Evolutionary conservation across 257 asterid species (phyloP).

Genomic region (Penstemon eatonii): DNA sequence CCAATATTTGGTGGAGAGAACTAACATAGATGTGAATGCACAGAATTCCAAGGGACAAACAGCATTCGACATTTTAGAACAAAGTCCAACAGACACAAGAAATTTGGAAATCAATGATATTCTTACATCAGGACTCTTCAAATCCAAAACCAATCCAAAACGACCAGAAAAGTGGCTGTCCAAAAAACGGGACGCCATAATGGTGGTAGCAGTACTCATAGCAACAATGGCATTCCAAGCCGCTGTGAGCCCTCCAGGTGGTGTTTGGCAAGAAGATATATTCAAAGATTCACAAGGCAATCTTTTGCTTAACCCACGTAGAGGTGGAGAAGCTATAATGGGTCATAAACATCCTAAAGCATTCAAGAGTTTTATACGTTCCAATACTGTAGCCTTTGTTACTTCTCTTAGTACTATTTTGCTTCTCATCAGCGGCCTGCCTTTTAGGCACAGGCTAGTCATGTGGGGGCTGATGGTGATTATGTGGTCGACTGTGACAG

Average conservation of each 20-base stretch:
- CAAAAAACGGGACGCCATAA: slow-evolving; percentile 37
- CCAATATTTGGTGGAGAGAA: slow-evolving; percentile 25
- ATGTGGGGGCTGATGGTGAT: slow-evolving; percentile 55
- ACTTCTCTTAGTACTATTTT: slow-evolving; percentile 56
- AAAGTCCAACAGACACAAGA: neutral
- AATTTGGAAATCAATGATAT: neutral
- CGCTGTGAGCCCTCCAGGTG: slow-evolving; percentile 45
- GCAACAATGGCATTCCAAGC: slow-evolving; percentile 48
- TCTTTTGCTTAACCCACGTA: slow-evolving; percentile 14
- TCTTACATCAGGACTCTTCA: neutral
- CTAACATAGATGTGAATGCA: slow-evolving; percentile 29
- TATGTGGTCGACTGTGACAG: slow-evolving; percentile 55
- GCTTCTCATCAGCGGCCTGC: slow-evolving; percentile 57
- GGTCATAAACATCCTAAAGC: slow-evolving; percentile 32
- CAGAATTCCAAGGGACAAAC: slow-evolving; percentile 36
- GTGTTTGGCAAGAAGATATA: slow-evolving; percentile 36
- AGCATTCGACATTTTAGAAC: slow-evolving; percentile 23
- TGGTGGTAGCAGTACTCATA: slow-evolving; percentile 47
- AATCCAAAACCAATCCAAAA: neutral
- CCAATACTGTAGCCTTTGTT: slow-evolving; percentile 50
- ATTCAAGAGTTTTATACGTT: slow-evolving; percentile 32
- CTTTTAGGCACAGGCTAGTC: slow-evolving; percentile 37
- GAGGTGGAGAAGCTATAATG: slow-evolving; percentile 53
- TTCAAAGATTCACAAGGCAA: neutral
- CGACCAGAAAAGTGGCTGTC: slow-evolving; percentile 28